These are phyloP conservation scores for Peniophora sp. DNA, from an alignment of 1,284 basidiomycete genomes.

Conservation along the genomic window DNA sequence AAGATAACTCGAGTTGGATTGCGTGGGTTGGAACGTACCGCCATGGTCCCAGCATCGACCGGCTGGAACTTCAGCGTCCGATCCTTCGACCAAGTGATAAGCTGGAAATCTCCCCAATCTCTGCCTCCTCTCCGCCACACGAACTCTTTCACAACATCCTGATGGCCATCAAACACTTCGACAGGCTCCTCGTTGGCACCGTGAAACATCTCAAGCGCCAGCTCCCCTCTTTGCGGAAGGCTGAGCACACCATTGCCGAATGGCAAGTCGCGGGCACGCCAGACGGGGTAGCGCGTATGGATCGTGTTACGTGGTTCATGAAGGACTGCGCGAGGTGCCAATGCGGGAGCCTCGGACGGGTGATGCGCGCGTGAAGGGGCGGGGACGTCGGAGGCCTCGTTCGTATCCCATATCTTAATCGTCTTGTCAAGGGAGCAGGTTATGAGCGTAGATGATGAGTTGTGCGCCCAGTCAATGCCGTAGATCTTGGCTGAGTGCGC, in stretches of 20 bases:
- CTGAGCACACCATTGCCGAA: constrained; percentile 90
- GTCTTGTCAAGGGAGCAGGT: constrained; percentile 91
- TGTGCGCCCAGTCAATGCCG: constrained; percentile 90
- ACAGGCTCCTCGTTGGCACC: constrained; percentile 42
- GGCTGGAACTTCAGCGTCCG: constrained; percentile 92
- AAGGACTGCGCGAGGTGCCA: constrained; percentile 3
- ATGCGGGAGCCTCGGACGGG: background rate
- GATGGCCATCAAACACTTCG: constrained; percentile 81
- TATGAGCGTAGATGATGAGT: constrained; percentile 66
- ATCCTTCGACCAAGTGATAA: constrained; percentile 97
- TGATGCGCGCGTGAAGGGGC: background rate
- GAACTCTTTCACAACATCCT: constrained; percentile 95
- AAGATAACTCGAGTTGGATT: constrained; percentile 7
- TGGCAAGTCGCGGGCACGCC: constrained; percentile 88
- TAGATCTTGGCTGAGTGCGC: constrained; percentile 90
- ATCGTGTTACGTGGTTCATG: constrained; percentile 51
- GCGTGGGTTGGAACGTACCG: constrained; percentile 29
- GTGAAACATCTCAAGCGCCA: constrained; percentile 80
- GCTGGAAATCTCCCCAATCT: constrained; percentile 77
- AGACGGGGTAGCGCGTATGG: constrained; percentile 82
- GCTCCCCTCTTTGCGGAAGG: constrained; percentile 85
- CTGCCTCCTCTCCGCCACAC: constrained; percentile 78
- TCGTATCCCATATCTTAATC: constrained; percentile 78
- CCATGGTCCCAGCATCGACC: constrained; percentile 62
- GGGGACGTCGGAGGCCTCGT: constrained; percentile 16